phyloP scores from a whole-genome alignment of 441 rosid genomes.

The Erodium trifolium region DNA sequence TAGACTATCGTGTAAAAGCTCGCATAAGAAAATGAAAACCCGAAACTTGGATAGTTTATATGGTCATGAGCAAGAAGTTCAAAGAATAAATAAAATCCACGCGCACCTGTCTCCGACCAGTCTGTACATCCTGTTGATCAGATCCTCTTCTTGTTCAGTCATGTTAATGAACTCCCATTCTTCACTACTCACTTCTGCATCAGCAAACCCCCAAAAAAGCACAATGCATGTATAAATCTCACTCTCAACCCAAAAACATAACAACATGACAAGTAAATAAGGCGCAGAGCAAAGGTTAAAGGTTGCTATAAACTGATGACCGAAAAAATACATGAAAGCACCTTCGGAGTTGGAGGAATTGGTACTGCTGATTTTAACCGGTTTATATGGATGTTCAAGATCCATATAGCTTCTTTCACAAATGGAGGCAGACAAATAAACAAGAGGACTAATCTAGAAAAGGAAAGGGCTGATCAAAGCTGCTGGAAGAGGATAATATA shows the following conservation, averaged over 20 bases:
- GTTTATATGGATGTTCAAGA: slow-evolving; percentile 15
- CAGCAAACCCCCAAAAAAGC: neutral
- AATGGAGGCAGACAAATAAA: neutral
- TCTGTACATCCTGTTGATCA: neutral
- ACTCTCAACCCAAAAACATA: neutral
- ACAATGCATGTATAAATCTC: too few species aligned
- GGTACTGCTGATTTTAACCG: slow-evolving; percentile 9
- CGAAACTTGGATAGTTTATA: too few species aligned
- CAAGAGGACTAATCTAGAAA: neutral
- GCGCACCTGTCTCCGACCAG: neutral
- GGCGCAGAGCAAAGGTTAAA: neutral
- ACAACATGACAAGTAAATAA: neutral
- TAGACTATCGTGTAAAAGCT: neutral
- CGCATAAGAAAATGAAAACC: neutral
- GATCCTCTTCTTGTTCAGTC: neutral
- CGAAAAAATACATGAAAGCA: neutral
- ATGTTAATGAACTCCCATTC: neutral
- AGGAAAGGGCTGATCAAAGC: neutral
- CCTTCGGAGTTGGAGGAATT: slow-evolving; percentile 14
- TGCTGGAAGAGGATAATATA: neutral
- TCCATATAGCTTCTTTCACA: neutral
- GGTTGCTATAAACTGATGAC: neutral
- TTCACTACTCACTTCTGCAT: neutral
- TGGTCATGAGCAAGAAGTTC: neutral
- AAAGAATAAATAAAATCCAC: neutral